Evolutionary conservation across 1,284 basidiomycete genomes (phyloP), one percentile per base, ranked within the genome.

Genomic region (Leccinum huronense): DNA sequence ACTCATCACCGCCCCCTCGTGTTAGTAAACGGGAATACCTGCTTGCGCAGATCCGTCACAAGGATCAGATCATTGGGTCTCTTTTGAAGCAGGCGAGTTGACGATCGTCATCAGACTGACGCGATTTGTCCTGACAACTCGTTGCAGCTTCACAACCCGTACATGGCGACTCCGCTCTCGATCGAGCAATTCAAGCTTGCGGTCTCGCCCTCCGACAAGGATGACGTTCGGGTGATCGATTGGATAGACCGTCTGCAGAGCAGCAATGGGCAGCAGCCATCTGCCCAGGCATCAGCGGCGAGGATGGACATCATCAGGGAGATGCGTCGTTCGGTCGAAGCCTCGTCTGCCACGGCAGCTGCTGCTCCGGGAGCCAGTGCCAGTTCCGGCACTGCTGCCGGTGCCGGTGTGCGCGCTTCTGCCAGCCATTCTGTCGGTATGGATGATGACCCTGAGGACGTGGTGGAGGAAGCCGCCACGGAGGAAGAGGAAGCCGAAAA

Each of bases 51-150:
- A 88, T 93, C 67, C 83, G 87, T 63, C 89, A 92, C 77, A 93
- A 93, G 78, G 91, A 93, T 77, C 80, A 85, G 30, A 88, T 92
- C 69, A 93, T 93, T 69, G 89, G 92, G 68, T 87, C 86, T 14
- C 82, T 93, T 33, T 81, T 93, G 70, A 91, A 91, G 73, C 89
- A 92, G 80, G 90, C 87, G 38, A 30, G 81, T 75, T 3, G 33
- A 33, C 3, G 27, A n/a, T 54, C 33, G 10, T 34, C 27, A 51
- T 67, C 19, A 45, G 19, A 53, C 14, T 34, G 30, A 31, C 9
- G 57, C 58, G 3, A 54, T 27, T 64, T 23, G 8, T 34, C 23
- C 51, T 68, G 57, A 72, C 56, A 57, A 40, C 2, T 3, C 13
- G 2, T 34, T 55, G 9, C 69, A 91, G 89, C 78, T 91, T 27